Conservation (phyloP, 1,284 basidiomycete species). For the Austroboletus rostrupii region DNA sequence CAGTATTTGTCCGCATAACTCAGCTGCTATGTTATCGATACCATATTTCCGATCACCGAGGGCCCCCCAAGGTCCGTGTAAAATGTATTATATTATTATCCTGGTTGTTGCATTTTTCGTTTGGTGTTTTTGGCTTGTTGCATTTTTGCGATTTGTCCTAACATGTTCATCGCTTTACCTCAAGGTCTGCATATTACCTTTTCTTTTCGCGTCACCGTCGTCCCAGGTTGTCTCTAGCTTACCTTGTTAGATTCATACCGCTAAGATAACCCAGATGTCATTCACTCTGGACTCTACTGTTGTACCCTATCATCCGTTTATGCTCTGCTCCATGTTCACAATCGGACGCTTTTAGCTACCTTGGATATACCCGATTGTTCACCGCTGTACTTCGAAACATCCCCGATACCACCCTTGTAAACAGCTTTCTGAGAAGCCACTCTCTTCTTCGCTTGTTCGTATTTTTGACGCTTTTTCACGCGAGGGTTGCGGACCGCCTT, state of each 20-base stretch:
- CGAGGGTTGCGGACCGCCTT: slow-evolving; percentile 91
- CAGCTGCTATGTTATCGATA: slow-evolving; percentile 28
- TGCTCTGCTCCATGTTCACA: slow-evolving; percentile 30
- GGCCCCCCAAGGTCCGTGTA: slow-evolving; percentile 17
- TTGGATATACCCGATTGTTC: slow-evolving; percentile 82
- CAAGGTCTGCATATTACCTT: slow-evolving; percentile 17
- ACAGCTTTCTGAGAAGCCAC: slow-evolving; percentile 83
- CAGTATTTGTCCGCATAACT: slow-evolving; percentile 28
- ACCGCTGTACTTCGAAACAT: slow-evolving; percentile 61
- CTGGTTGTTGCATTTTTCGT: slow-evolving; percentile 7
- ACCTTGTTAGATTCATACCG: slow-evolving; percentile 9
- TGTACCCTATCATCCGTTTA: slow-evolving; percentile 14
- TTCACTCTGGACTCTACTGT: slow-evolving; percentile 8
- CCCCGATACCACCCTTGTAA: slow-evolving; percentile 79
- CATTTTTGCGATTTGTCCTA: slow-evolving; percentile 6
- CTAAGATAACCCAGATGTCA: slow-evolving; percentile 8
- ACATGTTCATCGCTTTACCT: slow-evolving; percentile 1
- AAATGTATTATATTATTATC: slow-evolving; percentile 25
- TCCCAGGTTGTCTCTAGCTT: too few relatives aligned
- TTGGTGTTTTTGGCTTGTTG: slow-evolving; percentile 10
- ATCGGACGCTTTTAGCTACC: slow-evolving; percentile 79
- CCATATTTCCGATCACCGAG: slow-evolving; percentile 21
- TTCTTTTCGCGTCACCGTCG: slow-evolving; percentile 4
- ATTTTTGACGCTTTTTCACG: slow-evolving; percentile 91
- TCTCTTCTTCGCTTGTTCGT: slow-evolving; percentile 92